Conservation (phyloP, 192 early-diverging fungal genomes). For the Allomyces javanicus region DNA sequence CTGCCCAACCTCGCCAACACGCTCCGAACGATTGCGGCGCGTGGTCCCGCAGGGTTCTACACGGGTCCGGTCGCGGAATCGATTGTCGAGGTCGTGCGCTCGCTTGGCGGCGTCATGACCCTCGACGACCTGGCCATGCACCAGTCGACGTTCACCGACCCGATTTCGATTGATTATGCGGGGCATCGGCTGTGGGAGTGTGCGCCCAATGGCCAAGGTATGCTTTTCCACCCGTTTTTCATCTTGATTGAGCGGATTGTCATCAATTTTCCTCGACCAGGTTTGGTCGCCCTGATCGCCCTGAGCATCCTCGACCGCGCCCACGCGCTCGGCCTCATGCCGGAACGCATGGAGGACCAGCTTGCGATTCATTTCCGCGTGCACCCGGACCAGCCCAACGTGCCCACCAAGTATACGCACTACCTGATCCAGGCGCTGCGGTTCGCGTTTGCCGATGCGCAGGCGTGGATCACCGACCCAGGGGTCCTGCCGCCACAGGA, state of each 20-base stretch:
- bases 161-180: conserved; percentile 42
- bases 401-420: conserved; percentile 41
- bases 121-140: conserved; percentile 43
- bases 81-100: conserved; percentile 33
- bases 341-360: conserved; percentile 16
- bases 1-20: conserved; percentile 30
- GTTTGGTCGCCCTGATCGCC: conserved; percentile 47
- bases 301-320: conserved; percentile 41
- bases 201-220: conserved; percentile 50
- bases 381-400: neutral
- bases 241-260: too few relatives aligned
- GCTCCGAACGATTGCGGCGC: conserved; percentile 9
- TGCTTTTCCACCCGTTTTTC: too few relatives aligned
- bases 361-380: too few relatives aligned
- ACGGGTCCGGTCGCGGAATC: conserved; percentile 39
- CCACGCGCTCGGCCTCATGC: conserved; percentile 16
- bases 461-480: conserved; percentile 44
- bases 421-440: conserved; percentile 43
- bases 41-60: conserved; percentile 50
- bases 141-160: conserved; percentile 21
- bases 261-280: too few relatives aligned
- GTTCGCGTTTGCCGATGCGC: conserved; percentile 60
- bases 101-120: conserved; percentile 38
- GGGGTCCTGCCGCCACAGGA: conserved; percentile 8
- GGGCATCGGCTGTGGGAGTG: conserved; percentile 41